These are phyloP conservation scores for Helianthus tuberosus DNA, from an alignment of 129 eudicot species.

Conservation along the genomic window DNA sequence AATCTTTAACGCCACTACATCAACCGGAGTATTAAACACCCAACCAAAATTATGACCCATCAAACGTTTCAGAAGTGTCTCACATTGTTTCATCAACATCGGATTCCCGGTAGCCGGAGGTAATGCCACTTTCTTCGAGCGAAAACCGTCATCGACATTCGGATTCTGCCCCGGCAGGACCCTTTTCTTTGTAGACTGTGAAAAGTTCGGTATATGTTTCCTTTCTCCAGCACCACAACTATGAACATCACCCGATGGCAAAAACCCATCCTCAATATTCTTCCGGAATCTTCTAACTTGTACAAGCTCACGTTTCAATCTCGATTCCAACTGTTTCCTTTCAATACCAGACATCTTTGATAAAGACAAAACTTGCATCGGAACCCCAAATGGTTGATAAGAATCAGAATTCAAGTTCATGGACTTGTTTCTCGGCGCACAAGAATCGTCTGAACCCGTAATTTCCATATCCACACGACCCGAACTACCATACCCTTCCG, in stretches of 20 bases:
- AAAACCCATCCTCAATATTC: conserved; percentile 39
- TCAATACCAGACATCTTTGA: conserved; percentile 58
- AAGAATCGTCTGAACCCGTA: conserved; percentile 49
- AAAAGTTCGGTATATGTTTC: conserved; percentile 33
- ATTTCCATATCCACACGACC: conserved; percentile 58
- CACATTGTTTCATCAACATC: conserved; percentile 70
- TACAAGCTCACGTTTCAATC: conserved; percentile 65
- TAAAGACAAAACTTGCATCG: conserved; percentile 45
- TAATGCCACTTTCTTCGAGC: conserved; percentile 31
- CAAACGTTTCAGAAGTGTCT: conserved; percentile 50
- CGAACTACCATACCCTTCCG: conserved; percentile 13
- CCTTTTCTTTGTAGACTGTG: conserved; percentile 40
- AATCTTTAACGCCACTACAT: conserved; percentile 58
- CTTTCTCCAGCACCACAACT: conserved; percentile 53
- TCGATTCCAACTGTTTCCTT: conserved; percentile 56
- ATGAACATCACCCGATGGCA: conserved; percentile 53
- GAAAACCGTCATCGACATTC: not conserved
- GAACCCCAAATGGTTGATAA: conserved; percentile 55
- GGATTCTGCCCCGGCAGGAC: conserved; percentile 32
- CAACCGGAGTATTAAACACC: conserved; percentile 82
- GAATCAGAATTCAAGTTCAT: conserved; percentile 50
- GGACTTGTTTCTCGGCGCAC: conserved; percentile 51
- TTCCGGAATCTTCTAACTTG: conserved; percentile 53
- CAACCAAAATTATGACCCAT: conserved; percentile 55
- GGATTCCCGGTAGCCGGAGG: conserved; percentile 40